Evolutionary conservation across 1,284 basidiomycete species (phyloP).

Genomic region (Malassezia arunalokei): DNA sequence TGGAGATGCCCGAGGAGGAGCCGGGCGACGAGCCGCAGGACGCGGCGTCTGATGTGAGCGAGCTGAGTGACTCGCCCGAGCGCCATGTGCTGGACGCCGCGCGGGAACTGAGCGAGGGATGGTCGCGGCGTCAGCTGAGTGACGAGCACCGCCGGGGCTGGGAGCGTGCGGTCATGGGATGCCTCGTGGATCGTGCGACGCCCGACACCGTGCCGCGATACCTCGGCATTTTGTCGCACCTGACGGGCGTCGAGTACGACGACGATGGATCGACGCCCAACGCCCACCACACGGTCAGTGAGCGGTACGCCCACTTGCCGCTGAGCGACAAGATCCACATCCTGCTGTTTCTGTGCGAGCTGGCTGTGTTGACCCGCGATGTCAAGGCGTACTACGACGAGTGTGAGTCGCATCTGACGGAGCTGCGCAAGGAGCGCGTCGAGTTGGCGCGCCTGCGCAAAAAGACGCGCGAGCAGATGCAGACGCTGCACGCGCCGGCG

Average conservation of each 20-base stretch:
- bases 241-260: constrained; percentile 34
- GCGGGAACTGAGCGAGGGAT: constrained; percentile 21
- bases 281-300: constrained; percentile 16
- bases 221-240: constrained; percentile 36
- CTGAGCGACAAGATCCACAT: constrained; percentile 70
- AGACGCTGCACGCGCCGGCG: constrained; percentile 7
- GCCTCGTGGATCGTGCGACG: constrained; percentile 32
- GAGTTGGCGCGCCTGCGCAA: constrained; percentile 81
- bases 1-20: constrained; percentile 33
- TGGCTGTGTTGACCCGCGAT: constrained; percentile 75
- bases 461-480: constrained; percentile 51
- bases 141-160: constrained; percentile 36
- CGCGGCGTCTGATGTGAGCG: neutral
- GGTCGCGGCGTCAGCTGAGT: constrained; percentile 29
- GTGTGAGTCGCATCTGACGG: constrained; percentile 76
- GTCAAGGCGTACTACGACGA: constrained; percentile 79
- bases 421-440: constrained; percentile 84
- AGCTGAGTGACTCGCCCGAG: constrained; percentile 17
- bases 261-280: constrained; percentile 19
- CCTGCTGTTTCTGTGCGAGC: constrained; percentile 72
- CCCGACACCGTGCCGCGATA: constrained; percentile 30
- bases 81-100: constrained; percentile 25
- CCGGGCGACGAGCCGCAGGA: constrained; percentile 41
- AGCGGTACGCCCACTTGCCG: constrained; percentile 61
- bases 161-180: constrained; percentile 30